Percentiles rank a stretch among this genome's conserved stretches.
Evolutionary conservation across 2,329 filamentous ascomycete species (phyloP).

Genomic region (Cytospora paraplurivora): DNA sequence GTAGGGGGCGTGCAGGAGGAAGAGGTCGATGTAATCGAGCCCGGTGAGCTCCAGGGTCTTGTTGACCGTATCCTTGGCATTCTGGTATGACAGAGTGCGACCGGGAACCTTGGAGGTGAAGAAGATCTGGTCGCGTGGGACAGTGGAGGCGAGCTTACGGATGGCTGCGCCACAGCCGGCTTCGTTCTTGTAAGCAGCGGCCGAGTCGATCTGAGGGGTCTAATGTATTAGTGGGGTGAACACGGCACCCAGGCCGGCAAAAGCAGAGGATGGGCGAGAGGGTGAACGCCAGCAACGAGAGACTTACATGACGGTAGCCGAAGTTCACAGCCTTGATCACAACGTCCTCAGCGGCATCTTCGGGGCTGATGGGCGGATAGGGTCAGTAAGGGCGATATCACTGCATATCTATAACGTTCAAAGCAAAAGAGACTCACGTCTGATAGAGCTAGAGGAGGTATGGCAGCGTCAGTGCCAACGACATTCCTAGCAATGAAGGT

Average conservation of each 20-base stretch:
- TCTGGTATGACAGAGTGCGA: slow-evolving; percentile 57
- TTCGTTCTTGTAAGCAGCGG: slow-evolving; percentile 55
- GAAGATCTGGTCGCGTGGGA: slow-evolving; percentile 53
- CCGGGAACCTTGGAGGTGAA: slow-evolving; percentile 59
- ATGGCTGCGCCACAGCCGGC: slow-evolving; percentile 51
- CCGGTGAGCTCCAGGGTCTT: slow-evolving; percentile 63
- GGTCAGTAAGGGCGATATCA: background rate
- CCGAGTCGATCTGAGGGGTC: slow-evolving; percentile 53
- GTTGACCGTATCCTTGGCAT: slow-evolving; percentile 64
- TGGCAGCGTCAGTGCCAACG: slow-evolving; percentile 1
- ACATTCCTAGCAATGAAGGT: slow-evolving; percentile 12
- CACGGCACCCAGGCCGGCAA: background rate
- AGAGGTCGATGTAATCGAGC: slow-evolving; percentile 68
- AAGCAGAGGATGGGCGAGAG: background rate
- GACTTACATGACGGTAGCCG: slow-evolving; percentile 56
- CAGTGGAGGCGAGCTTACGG: slow-evolving; percentile 38
- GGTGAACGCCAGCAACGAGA: background rate
- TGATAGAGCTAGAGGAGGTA: slow-evolving; percentile 50
- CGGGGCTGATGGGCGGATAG: slow-evolving; percentile 37
- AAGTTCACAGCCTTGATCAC: slow-evolving; percentile 50
- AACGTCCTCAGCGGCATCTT: slow-evolving; percentile 41
- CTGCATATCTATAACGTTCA: background rate
- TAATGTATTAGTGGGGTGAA: background rate
- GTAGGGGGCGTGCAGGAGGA: slow-evolving; percentile 64
- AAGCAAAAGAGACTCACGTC: slow-evolving; percentile 43